Percentiles rank a stretch among this genome's conserved stretches.
Evolutionary conservation across 352 stramenopile species (phyloP).

Genomic region (Pythium sp.): DNA sequence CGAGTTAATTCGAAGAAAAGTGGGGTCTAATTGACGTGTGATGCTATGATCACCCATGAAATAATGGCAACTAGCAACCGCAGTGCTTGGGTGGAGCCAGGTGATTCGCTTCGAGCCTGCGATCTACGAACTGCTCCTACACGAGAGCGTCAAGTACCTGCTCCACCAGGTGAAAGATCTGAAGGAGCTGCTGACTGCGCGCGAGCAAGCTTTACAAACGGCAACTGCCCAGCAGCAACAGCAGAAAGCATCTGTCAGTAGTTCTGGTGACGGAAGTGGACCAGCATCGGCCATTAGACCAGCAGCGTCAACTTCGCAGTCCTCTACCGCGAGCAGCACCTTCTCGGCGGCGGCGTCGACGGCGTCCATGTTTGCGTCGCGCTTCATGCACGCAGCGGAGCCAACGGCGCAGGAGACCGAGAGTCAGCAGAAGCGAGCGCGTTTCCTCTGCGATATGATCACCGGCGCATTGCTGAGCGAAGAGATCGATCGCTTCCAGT

Average conservation of each 20-base stretch:
- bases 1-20: background rate
- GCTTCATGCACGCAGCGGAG: slow-evolving; percentile 37
- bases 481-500: slow-evolving; percentile 62
- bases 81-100: slow-evolving; percentile 46
- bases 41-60: background rate
- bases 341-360: slow-evolving; percentile 27
- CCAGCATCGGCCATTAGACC: slow-evolving; percentile 1
- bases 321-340: slow-evolving; percentile 14
- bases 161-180: slow-evolving; percentile 51
- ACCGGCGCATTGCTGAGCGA: slow-evolving; percentile 57
- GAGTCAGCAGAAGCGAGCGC: slow-evolving; percentile 35
- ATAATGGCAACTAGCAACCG: slow-evolving; percentile 23
- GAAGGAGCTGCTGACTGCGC: slow-evolving; percentile 54
- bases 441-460: slow-evolving; percentile 42
- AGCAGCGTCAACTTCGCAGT: slow-evolving; percentile 19
- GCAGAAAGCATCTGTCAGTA: background rate
- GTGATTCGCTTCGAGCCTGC: slow-evolving; percentile 42
- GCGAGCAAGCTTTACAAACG: slow-evolving; percentile 33
- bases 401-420: slow-evolving; percentile 31
- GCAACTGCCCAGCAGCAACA: background rate
- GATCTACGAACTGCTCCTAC: slow-evolving; percentile 67
- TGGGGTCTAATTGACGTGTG: background rate
- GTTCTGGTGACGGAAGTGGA: background rate
- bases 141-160: slow-evolving; percentile 69
- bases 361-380: slow-evolving; percentile 38